Conservation (phyloP, 768 basidiomycete genomes). For the Pleurotus sapidus region DNA sequence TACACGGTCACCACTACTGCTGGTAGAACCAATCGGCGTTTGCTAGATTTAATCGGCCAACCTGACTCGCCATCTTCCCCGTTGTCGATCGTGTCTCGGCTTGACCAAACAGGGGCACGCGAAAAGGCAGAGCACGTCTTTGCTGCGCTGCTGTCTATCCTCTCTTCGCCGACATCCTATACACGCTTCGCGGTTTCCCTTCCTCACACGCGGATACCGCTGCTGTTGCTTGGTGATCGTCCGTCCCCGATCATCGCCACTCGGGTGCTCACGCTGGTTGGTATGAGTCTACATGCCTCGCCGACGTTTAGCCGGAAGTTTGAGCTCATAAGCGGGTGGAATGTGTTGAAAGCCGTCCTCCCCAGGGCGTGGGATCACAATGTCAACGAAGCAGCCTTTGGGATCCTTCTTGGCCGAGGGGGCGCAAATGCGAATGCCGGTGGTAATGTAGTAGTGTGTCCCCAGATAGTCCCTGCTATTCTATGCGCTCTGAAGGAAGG, state of each 20-base stretch:
- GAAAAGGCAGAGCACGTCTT: slow-evolving; percentile 72
- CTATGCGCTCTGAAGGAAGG: slow-evolving; percentile 65
- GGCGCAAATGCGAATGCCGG: slow-evolving; percentile 19
- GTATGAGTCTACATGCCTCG: slow-evolving; percentile 50
- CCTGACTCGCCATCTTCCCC: slow-evolving; percentile 52
- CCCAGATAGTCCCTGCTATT: slow-evolving; percentile 71
- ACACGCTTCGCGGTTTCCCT: slow-evolving; percentile 70
- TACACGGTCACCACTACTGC: not conserved
- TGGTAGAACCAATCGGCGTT: not conserved
- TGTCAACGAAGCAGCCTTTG: slow-evolving; percentile 68
- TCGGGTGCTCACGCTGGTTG: slow-evolving; percentile 59
- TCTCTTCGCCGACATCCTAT: slow-evolving; percentile 55
- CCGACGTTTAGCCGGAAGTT: slow-evolving; percentile 76
- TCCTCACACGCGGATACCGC: slow-evolving; percentile 73
- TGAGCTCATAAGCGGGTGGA: slow-evolving; percentile 85
- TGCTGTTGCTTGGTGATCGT: slow-evolving; percentile 78
- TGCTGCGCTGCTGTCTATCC: slow-evolving; percentile 56
- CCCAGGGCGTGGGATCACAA: slow-evolving; percentile 66
- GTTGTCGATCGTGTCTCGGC: slow-evolving; percentile 36
- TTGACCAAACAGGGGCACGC: slow-evolving; percentile 45
- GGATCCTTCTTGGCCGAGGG: slow-evolving; percentile 60
- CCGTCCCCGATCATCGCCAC: slow-evolving; percentile 59
- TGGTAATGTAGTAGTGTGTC: slow-evolving; percentile 45
- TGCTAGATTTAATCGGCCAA: not conserved
- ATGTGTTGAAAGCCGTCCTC: slow-evolving; percentile 62